These are phyloP conservation scores for Cryphonectria carpinicola DNA, from an alignment of 2,329 filamentous ascomycete genomes.

Conservation along the genomic window DNA sequence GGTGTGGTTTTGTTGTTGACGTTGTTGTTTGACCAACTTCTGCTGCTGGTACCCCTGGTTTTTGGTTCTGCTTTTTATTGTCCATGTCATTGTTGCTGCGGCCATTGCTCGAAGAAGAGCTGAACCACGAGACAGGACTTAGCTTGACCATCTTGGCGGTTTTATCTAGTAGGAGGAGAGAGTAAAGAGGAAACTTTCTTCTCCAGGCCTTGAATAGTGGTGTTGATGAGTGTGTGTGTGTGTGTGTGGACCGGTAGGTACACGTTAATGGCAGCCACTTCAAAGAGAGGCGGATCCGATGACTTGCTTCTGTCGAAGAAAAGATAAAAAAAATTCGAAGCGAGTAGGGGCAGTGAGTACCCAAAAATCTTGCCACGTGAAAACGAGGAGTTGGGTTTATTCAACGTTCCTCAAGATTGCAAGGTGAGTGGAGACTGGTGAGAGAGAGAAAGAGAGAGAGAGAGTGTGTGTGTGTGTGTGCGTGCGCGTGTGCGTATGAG, in stretches of 20 bases:
- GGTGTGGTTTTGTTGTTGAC: not conserved
- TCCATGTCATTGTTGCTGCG: constrained; percentile 34
- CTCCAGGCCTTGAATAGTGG: not conserved
- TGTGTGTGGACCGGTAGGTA: not conserved
- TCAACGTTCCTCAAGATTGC: not conserved
- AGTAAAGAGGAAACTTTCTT: not conserved
- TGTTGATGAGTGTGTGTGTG: not conserved
- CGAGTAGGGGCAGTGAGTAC: not conserved
- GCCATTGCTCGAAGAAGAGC: constrained; percentile 28
- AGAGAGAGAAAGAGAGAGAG: not conserved
- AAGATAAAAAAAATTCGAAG: not conserved
- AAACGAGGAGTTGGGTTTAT: not conserved
- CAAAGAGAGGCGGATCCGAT: not conserved
- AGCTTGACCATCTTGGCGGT: constrained; percentile 39
- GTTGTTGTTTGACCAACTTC: constrained; percentile 21
- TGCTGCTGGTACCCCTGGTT: constrained; percentile 39
- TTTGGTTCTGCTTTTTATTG: constrained; percentile 41
- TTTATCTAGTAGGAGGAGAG: not conserved
- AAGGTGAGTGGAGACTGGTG: not conserved
- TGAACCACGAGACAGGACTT: constrained; percentile 42
- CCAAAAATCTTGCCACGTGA: not conserved
- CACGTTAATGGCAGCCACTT: not conserved
- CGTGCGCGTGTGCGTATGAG: too few species aligned
- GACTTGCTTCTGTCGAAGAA: not conserved
- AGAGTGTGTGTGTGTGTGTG: too few species aligned